phyloP scores from a whole-genome alignment of 768 basidiomycete species.

The Suillus tomentosus region DNA sequence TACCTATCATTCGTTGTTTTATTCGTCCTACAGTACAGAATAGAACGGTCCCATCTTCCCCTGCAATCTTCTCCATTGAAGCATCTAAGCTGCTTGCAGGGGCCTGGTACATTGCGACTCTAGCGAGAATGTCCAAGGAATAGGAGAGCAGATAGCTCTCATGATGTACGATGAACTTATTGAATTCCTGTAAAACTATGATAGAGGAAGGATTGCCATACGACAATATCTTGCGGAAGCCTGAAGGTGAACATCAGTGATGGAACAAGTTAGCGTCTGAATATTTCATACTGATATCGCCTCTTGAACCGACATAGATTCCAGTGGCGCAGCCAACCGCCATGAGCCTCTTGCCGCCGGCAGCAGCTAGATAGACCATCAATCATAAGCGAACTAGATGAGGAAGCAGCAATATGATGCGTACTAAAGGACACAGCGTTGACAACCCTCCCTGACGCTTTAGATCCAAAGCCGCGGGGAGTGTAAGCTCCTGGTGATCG shows the following conservation, averaged over 20 bases:
- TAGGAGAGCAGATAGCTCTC: constrained; percentile 63
- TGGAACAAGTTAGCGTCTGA: neutral
- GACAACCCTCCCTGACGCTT: constrained; percentile 59
- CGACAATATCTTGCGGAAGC: constrained; percentile 58
- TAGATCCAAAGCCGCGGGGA: constrained; percentile 28
- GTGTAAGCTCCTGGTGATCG: constrained; percentile 43
- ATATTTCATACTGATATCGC: constrained; percentile 52
- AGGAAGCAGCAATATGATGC: constrained; percentile 22
- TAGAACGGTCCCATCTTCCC: constrained; percentile 53
- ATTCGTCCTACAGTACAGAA: constrained; percentile 62
- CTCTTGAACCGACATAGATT: constrained; percentile 62
- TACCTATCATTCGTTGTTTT: constrained; percentile 58
- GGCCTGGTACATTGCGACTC: constrained; percentile 53
- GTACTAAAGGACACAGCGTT: constrained; percentile 67
- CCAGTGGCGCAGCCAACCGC: constrained; percentile 70
- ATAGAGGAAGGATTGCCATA: constrained; percentile 53
- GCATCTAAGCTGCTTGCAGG: constrained; percentile 50
- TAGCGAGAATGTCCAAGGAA: constrained; percentile 69
- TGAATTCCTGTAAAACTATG: constrained; percentile 58
- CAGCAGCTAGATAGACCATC: constrained; percentile 37
- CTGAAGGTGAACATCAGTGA: constrained; percentile 37
- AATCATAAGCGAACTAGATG: neutral
- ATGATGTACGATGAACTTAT: constrained; percentile 68
- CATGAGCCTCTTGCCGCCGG: constrained; percentile 55
- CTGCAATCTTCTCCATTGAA: constrained; percentile 62